A percentile compares a stretch with the other conserved stretches of the same genome.
These are phyloP conservation scores for Arachnomyces sp. DNA, from an alignment of 2,329 filamentous ascomycete genomes.

Conservation along the genomic window DNA sequence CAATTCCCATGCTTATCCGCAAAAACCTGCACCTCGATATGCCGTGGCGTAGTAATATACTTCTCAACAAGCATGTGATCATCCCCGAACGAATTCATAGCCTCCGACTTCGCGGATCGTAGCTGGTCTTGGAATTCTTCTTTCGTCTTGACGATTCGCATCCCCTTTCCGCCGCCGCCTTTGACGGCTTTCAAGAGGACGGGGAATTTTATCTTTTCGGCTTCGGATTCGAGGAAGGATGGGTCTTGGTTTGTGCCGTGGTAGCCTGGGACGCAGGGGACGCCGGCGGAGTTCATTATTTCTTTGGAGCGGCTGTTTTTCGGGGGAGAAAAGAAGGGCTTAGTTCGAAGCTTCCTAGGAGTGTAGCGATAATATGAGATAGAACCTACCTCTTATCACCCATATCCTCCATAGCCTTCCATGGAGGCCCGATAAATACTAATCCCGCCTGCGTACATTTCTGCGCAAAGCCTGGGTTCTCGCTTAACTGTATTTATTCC, in stretches of 20 bases:
- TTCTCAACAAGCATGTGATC: slow-evolving; percentile 61
- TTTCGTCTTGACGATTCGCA: slow-evolving; percentile 53
- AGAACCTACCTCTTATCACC: slow-evolving; percentile 73
- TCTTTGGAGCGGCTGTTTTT: slow-evolving; percentile 68
- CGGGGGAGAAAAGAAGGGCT: not conserved
- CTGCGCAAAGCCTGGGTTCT: slow-evolving; percentile 84
- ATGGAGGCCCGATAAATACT: slow-evolving; percentile 87
- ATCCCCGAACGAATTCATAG: slow-evolving; percentile 56
- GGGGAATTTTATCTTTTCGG: slow-evolving; percentile 60
- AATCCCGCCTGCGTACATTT: slow-evolving; percentile 84
- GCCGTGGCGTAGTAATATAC: slow-evolving; percentile 57
- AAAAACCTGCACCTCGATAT: slow-evolving; percentile 61
- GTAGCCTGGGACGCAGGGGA: slow-evolving; percentile 93
- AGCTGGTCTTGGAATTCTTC: slow-evolving; percentile 54
- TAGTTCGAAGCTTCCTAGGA: slow-evolving; percentile 7
- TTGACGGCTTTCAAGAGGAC: slow-evolving; percentile 60
- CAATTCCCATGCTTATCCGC: slow-evolving; percentile 58
- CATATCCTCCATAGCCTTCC: slow-evolving; percentile 69
- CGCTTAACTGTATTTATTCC: slow-evolving; percentile 53
- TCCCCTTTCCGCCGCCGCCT: slow-evolving; percentile 59
- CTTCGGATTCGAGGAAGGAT: slow-evolving; percentile 55
- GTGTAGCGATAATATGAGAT: too few relatives aligned
- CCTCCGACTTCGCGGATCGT: slow-evolving; percentile 56
- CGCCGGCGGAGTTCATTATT: slow-evolving; percentile 91
- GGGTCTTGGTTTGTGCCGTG: slow-evolving; percentile 76